Evolutionary conservation across 129 eudicot species (phyloP), one percentile per base, ranked within the genome.

Genomic region (Artemisia tridentata): DNA sequence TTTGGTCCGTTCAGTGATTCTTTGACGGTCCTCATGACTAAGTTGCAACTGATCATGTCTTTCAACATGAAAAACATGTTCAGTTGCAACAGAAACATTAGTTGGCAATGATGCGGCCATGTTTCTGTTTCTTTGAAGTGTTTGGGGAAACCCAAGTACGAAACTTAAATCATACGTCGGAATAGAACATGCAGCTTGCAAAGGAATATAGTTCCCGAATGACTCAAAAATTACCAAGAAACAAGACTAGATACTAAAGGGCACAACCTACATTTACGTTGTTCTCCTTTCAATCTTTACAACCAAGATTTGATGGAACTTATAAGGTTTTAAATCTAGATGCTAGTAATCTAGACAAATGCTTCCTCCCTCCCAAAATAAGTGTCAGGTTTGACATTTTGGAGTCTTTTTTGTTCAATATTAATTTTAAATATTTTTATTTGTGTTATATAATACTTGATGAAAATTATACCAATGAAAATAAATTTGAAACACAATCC

Each of bases 121-220:
- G 63, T 34, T 80, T 64, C 47, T 71, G 77, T 71, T 78, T 71
- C 81, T 71, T 75, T 85, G 84, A 84, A 82, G 88, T 88, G 83
- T 78, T 84, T 80, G 90, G 84, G 88, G 58, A 72, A 85, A 82
- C 86, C 83, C 77, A 65, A 41, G 34, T 23, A 53, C 48, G 67
- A 75, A 63, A 76, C 45, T 78, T 71, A 71, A 71, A 63, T 25
- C 81, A 78, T 78, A 66, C 19, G 11, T 6, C 15, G 43, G 61
- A 78, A 71, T 67, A 71, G 72, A 63, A 65, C 53, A 55, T 16
- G 81, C 47, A 27, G 27, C n/a, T 38, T 57, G 25, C 16, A 20
- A 41, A 63, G 72, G 81, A 78, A 64, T 49, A 67, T 63, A 63
- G 68, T 25, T 31, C 29, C 3, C 48, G 12, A 77, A 45, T 43